Conservation (phyloP, 2,329 filamentous ascomycete genomes). For the Macrophomina pseudophaseolina region DNA sequence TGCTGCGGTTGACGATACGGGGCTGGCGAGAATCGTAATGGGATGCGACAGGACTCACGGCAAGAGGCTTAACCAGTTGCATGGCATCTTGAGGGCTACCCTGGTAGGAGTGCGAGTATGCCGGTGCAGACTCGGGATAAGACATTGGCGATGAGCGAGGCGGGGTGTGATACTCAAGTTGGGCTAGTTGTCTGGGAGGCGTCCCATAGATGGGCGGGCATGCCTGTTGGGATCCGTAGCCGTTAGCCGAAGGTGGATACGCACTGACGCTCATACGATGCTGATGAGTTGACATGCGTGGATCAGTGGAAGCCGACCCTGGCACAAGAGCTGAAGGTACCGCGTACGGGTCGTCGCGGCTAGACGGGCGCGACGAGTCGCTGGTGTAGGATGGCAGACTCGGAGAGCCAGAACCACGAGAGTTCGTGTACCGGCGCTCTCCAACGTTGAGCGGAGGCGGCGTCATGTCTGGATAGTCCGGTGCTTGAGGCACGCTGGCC, state of each 20-base stretch:
- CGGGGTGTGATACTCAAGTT: conserved; percentile 40
- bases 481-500: conserved; percentile 27
- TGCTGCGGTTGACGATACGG: conserved; percentile 51
- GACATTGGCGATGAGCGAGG: conserved; percentile 37
- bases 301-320: conserved; percentile 30
- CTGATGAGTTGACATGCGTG: conserved; percentile 31
- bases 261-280: conserved; percentile 28
- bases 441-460: conserved; percentile 41
- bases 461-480: conserved; percentile 35
- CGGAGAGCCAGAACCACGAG: conserved; percentile 28
- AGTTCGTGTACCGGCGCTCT: conserved; percentile 42
- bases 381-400: background rate
- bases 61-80: conserved; percentile 49
- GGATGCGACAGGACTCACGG: conserved; percentile 49
- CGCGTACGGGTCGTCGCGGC: conserved; percentile 25
- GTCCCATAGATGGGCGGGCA: conserved; percentile 28
- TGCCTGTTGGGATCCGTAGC: conserved; percentile 31
- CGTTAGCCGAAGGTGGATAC: conserved; percentile 32
- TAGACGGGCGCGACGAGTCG: background rate
- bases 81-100: conserved; percentile 46
- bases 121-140: conserved; percentile 35
- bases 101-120: conserved; percentile 51
- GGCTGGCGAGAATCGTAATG: conserved; percentile 42
- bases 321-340: conserved; percentile 41
- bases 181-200: conserved; percentile 34